Percentiles rank a stretch among this genome's conserved stretches.
Evolutionary conservation across 768 basidiomycete species (phyloP).

Genomic region (Termitomyces heimii): DNA sequence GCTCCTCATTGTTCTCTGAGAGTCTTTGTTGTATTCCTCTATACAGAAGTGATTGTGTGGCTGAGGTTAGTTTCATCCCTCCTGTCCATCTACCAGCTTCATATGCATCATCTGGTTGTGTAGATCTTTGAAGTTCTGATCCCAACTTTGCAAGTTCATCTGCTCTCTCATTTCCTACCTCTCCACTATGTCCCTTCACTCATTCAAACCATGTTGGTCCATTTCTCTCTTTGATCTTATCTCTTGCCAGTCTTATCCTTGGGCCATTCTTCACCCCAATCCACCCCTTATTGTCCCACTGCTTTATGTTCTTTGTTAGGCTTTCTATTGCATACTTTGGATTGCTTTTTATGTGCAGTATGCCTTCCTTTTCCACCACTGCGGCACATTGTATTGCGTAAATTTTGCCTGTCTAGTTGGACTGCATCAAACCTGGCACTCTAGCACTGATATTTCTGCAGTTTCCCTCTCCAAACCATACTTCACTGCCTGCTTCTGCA

Average conservation of each 20-base stretch:
- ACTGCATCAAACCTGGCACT: neutral
- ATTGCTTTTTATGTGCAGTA: neutral
- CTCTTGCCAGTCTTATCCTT: neutral
- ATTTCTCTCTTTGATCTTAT: neutral
- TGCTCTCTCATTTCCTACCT: neutral
- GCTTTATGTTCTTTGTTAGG: neutral
- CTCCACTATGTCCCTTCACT: neutral
- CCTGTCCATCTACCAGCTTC: neutral
- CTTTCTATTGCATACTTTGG: neutral
- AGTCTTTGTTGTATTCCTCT: neutral
- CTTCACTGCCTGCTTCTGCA: too few species aligned
- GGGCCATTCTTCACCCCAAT: neutral
- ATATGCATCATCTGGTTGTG: neutral
- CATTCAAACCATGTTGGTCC: neutral
- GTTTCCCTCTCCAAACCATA: too few species aligned
- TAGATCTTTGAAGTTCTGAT: accelerated
- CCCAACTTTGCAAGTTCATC: neutral
- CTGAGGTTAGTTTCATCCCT: neutral
- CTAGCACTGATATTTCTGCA: neutral
- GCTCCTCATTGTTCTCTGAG: accelerated
- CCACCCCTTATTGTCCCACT: neutral
- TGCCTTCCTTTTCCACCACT: neutral
- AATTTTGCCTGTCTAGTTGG: neutral
- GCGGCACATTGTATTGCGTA: neutral
- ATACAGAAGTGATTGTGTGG: neutral